phyloP scores from a whole-genome alignment of 2,329 filamentous ascomycete species.

The Orbilia blumenaviensis region DNA sequence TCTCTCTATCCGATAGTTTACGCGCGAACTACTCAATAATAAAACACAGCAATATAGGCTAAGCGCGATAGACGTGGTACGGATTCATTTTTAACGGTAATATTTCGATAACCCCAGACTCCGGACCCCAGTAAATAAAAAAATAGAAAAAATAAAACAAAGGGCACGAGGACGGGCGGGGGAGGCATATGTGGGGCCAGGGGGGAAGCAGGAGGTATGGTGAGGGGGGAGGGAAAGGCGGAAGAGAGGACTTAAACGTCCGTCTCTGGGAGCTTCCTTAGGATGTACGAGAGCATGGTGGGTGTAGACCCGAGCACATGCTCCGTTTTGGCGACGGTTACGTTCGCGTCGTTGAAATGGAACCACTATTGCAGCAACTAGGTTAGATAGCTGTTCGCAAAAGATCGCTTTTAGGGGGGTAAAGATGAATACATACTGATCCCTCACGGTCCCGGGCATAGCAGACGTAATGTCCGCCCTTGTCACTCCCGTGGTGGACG shows the following conservation, averaged over 20 bases:
- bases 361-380: slow-evolving; percentile 36
- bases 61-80: background rate
- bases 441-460: slow-evolving; percentile 47
- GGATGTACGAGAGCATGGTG: slow-evolving; percentile 52
- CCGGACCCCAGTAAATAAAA: background rate
- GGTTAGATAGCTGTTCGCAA: background rate
- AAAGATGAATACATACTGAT: slow-evolving; percentile 8
- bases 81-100: too few species aligned
- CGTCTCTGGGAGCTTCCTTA: slow-evolving; percentile 42
- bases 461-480: slow-evolving; percentile 49
- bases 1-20: background rate
- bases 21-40: background rate
- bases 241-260: slow-evolving; percentile 2
- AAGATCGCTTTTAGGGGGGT: background rate
- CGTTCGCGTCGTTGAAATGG: slow-evolving; percentile 43
- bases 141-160: background rate
- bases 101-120: background rate
- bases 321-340: slow-evolving; percentile 31
- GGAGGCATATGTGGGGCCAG: background rate
- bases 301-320: slow-evolving; percentile 43
- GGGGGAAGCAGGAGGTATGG: background rate
- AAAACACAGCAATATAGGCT: background rate
- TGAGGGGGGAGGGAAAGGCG: background rate
- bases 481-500: slow-evolving; percentile 40
- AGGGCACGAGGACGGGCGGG: too few species aligned